phyloP scores from a whole-genome alignment of 1,139 yeast genomes.

The Blastobotrys indianensis region DNA sequence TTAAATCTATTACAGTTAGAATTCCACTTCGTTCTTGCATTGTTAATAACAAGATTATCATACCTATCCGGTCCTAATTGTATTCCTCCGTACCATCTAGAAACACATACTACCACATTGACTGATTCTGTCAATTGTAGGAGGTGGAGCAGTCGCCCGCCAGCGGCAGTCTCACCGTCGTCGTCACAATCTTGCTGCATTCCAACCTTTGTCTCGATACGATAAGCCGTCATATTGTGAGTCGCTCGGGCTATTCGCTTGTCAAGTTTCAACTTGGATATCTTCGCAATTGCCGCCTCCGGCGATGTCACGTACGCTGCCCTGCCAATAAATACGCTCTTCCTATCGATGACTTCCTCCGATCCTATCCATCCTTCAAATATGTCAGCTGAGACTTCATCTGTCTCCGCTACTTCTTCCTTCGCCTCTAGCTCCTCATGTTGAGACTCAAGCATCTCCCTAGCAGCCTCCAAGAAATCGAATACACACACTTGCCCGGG shows the following conservation, averaged over 20 bases:
- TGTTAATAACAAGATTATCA: conserved; percentile 10
- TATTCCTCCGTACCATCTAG: conserved; percentile 91
- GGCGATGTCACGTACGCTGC: conserved; percentile 57
- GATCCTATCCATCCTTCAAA: conserved; percentile 69
- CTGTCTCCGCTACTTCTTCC: conserved; percentile 15
- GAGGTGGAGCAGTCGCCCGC: conserved; percentile 76
- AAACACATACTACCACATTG: conserved; percentile 82
- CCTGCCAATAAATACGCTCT: conserved; percentile 78
- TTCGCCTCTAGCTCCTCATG: conserved; percentile 19
- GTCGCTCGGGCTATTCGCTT: conserved; percentile 60
- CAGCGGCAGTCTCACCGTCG: conserved; percentile 97
- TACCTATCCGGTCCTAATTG: conserved; percentile 78
- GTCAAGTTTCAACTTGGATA: conserved; percentile 55
- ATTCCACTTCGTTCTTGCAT: not conserved
- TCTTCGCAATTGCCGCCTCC: conserved; percentile 53
- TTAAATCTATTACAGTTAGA: conserved; percentile 51
- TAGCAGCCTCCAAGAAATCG: conserved; percentile 66
- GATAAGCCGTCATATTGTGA: conserved; percentile 84
- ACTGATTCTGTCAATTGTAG: conserved; percentile 69
- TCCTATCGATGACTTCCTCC: conserved; percentile 74
- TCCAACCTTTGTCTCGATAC: conserved; percentile 51
- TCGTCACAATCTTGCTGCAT: conserved; percentile 84
- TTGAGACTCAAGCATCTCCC: conserved; percentile 30
- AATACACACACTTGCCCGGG: conserved; percentile 71
- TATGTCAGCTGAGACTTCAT: conserved; percentile 34